Conservation (phyloP, 208 protist species). For the Leishmania tropica region DNA sequence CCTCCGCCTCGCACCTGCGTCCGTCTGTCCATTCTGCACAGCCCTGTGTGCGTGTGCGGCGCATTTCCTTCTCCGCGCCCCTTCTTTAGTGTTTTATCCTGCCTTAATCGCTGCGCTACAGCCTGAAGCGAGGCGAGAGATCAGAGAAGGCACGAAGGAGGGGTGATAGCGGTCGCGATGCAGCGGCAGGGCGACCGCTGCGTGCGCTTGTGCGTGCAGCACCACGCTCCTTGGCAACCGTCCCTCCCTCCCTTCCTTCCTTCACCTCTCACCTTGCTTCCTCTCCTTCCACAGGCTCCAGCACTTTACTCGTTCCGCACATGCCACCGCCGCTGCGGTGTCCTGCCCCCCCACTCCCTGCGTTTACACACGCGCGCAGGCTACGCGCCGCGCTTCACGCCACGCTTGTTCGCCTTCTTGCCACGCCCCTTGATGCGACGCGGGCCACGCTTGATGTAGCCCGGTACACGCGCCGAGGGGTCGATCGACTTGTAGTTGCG, state of each 20-base stretch:
- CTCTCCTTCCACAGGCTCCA: not conserved
- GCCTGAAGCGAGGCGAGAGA: not conserved
- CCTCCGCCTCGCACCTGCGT: not conserved
- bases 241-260: not conserved
- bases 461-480: slow-evolving; percentile 75
- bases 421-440: slow-evolving; percentile 84
- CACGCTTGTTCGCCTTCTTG: slow-evolving; percentile 84
- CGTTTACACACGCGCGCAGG: not conserved
- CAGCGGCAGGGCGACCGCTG: not conserved
- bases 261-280: no score
- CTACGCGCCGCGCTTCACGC: slow-evolving; percentile 59
- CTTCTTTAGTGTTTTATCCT: not conserved
- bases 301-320: not conserved
- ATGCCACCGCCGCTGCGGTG: not conserved
- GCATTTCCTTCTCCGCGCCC: not conserved
- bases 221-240: not conserved
- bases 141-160: not conserved
- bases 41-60: not conserved
- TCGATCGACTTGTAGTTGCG: slow-evolving; percentile 86
- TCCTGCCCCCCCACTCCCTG: not conserved
- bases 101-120: not conserved
- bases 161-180: not conserved
- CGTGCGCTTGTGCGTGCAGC: not conserved
- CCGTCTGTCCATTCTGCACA: no score
- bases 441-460: slow-evolving; percentile 75